A percentile compares a stretch with the other conserved stretches of the same genome.
phyloP scores from a whole-genome alignment of 495 filamentous ascomycete species.

The Choiromyces venosus region DNA sequence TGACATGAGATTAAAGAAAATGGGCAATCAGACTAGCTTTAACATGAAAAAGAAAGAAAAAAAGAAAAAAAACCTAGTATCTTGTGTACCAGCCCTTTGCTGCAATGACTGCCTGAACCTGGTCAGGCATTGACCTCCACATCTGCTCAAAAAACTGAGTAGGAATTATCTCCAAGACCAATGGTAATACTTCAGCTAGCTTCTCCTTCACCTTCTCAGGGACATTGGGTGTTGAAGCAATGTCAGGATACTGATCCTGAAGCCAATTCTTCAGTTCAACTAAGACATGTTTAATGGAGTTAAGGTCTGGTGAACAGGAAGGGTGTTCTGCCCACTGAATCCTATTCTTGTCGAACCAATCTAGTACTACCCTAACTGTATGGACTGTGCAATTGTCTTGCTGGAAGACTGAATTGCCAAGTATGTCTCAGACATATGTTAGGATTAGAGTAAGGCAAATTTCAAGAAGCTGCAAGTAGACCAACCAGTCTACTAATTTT shows the following conservation, averaged over 20 bases:
- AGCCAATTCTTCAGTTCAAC: conserved; percentile 3
- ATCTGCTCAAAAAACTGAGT: conserved; percentile 6
- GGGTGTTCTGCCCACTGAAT: conserved; percentile 3
- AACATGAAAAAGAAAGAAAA: too few relatives aligned
- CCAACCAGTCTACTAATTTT: too few relatives aligned
- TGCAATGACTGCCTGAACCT: too few relatives aligned
- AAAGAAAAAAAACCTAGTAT: too few relatives aligned
- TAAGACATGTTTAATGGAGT: conserved; percentile 20
- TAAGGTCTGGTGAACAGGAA: conserved; percentile 27
- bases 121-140: conserved; percentile 9
- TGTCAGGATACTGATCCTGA: not conserved
- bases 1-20: too few relatives aligned
- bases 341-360: not conserved
- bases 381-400: conserved; percentile 2
- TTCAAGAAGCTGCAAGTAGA: too few relatives aligned
- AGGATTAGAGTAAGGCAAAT: too few relatives aligned
- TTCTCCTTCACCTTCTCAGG: conserved; percentile 5
- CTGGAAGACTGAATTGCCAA: not conserved
- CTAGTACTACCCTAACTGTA: not conserved
- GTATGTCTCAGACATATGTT: too few relatives aligned
- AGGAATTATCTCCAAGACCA: not conserved
- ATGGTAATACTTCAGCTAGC: conserved; percentile 1
- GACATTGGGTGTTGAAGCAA: not conserved
- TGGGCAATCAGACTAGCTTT: too few relatives aligned
- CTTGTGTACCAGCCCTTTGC: too few relatives aligned